Conservation (phyloP, 2,329 filamentous ascomycete species). For the Thielaviopsis punctulata region DNA sequence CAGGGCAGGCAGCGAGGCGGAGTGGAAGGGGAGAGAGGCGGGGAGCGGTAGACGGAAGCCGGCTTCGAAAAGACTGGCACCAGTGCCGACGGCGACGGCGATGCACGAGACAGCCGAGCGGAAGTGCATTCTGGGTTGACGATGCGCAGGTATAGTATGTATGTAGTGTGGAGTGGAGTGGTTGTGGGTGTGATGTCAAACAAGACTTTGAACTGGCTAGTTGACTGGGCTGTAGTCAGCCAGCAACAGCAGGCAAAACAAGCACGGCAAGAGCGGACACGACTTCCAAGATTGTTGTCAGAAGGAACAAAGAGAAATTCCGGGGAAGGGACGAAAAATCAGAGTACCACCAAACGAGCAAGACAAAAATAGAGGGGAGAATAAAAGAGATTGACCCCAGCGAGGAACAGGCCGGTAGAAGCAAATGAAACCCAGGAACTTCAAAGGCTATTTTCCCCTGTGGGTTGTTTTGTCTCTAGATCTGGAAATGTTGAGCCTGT, state of each 20-base stretch:
- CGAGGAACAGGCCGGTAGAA: no score
- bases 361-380: no score
- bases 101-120: slow-evolving; percentile 7
- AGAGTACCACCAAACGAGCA: no score
- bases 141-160: not conserved
- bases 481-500: no score
- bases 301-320: not conserved
- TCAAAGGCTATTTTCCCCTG: no score
- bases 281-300: not conserved
- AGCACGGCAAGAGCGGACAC: not conserved
- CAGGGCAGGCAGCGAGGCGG: not conserved
- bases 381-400: no score
- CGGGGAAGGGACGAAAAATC: not conserved
- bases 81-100: slow-evolving; percentile 5
- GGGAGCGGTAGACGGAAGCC: slow-evolving; percentile 1
- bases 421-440: no score
- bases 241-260: not conserved
- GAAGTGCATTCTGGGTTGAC: not conserved
- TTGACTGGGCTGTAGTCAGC: not conserved
- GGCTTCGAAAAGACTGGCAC: slow-evolving; percentile 4
- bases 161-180: no score
- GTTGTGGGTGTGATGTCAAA: no score
- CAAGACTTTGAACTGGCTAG: no score
- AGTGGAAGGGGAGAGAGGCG: not conserved
- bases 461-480: no score